Base-by-base conservation (phyloP, 2,329 filamentous ascomycete genomes). In the Penicillium vulpinum region DNA sequence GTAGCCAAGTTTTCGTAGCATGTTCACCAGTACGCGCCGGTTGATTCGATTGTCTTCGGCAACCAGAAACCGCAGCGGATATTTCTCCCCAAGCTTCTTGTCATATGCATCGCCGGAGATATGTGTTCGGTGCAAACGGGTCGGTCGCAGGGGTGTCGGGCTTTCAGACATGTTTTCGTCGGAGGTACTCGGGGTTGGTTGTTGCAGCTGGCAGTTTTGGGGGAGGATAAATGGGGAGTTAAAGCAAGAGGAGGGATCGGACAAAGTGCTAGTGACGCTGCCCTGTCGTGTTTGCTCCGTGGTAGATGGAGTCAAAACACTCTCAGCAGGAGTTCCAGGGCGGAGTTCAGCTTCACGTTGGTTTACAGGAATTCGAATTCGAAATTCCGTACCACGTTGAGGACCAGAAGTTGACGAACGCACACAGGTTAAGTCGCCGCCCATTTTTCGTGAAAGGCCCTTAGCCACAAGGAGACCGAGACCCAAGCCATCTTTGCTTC, bases 41-140 rank as follows among this genome's bases (percentile, higher is more conserved):
- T 90, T 89, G 72, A 90, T 88, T 60, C 83, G 83, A 71, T 90
- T 90, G 72, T 90, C 88, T 73, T 90, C 88, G 4, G 86, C 88
- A 2, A 90, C 84, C 3, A 90, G 78, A 61, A 90, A 86, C 10
- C 82, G 87, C 9, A 90, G 78, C 1, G 88, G 88, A 58, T 84
- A 78, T 62, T 83, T 84, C 45, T 76, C 73, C 3, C 83, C 85
- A 4, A 89, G 78, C 15, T 82, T 78, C 43, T 81, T 80, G 65
- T 88, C 85, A 62, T 84, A 80, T 4, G 63, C 47, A 49, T 72
- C 66, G 45, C 63, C 55, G 24, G 62, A 66, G 7, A 67, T 66
- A 11, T 62, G 65, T 40, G 68, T 44, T 66, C 70, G 59, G 62
- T 67, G 44, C 59, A 70, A 21, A 61, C 58, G 61, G 22, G 64